Evolutionary conservation across 2,329 filamentous ascomycete genomes (phyloP).

Genomic region (Lasiodiplodia sp.): DNA sequence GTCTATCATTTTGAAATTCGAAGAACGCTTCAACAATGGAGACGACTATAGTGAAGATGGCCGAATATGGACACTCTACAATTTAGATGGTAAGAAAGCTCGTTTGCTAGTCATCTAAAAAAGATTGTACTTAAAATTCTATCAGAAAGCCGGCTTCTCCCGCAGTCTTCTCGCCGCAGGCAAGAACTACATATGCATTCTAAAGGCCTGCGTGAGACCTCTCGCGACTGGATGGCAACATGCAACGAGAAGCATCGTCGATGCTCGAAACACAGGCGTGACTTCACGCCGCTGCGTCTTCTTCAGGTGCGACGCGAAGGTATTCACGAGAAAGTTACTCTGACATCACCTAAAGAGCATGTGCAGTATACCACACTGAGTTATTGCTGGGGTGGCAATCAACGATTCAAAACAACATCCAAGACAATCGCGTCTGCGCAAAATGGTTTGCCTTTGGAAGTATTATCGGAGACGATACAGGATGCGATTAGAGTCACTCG

Average conservation of each 20-base stretch:
- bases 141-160: too few species aligned
- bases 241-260: background rate
- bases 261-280: background rate
- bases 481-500: background rate
- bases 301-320: accelerated
- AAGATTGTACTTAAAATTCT: too few species aligned
- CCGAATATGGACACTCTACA: too few species aligned
- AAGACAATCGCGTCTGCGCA: background rate
- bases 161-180: too few species aligned
- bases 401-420: background rate
- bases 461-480: background rate
- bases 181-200: background rate
- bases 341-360: too few species aligned
- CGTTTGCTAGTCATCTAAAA: too few species aligned
- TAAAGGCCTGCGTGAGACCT: too few species aligned
- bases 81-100: too few species aligned
- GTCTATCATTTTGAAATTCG: background rate
- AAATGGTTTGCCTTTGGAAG: background rate
- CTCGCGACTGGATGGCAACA: background rate
- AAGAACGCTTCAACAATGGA: background rate
- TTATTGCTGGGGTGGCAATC: background rate
- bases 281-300: background rate
- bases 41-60: accelerated
- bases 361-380: background rate
- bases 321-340: background rate